A percentile compares a stretch with the other conserved stretches of the same genome.
These are phyloP conservation scores for Carallia brachiata DNA, from an alignment of 345 rosid species.

Conservation along the genomic window DNA sequence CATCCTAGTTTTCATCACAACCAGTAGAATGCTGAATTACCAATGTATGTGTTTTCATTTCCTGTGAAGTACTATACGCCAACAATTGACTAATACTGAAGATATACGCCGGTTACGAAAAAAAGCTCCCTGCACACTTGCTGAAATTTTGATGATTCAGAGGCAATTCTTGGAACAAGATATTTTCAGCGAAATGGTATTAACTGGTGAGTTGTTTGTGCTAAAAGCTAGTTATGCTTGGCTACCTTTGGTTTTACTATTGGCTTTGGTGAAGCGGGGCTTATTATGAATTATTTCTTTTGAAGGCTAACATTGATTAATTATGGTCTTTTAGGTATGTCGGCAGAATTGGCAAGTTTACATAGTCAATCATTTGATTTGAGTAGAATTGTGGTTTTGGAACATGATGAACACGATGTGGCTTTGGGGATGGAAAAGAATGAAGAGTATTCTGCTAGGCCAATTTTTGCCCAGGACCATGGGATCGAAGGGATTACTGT, in stretches of 20 bases:
- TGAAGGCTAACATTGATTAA: background rate
- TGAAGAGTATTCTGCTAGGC: conserved; percentile 38
- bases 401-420: conserved; percentile 37
- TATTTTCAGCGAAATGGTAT: conserved; percentile 56
- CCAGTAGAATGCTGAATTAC: conserved; percentile 18
- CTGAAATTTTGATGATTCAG: conserved; percentile 82
- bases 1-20: background rate
- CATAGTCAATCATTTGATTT: conserved; percentile 61
- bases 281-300: background rate
- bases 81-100: conserved; percentile 81
- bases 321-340: conserved; percentile 60
- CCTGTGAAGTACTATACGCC: conserved; percentile 71
- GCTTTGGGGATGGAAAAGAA: conserved; percentile 41
- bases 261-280: background rate
- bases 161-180: conserved; percentile 77
- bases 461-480: conserved; percentile 33
- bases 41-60: conserved; percentile 25
- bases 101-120: conserved; percentile 90
- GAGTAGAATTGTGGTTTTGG: conserved; percentile 49
- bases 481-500: conserved; percentile 32
- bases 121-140: conserved; percentile 95
- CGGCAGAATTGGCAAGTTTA: conserved; percentile 52
- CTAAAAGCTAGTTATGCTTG: conserved; percentile 14
- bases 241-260: background rate
- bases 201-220: conserved; percentile 63